Conservation (phyloP, 2,329 filamentous ascomycete species). For the Alternaria ventricosa region DNA sequence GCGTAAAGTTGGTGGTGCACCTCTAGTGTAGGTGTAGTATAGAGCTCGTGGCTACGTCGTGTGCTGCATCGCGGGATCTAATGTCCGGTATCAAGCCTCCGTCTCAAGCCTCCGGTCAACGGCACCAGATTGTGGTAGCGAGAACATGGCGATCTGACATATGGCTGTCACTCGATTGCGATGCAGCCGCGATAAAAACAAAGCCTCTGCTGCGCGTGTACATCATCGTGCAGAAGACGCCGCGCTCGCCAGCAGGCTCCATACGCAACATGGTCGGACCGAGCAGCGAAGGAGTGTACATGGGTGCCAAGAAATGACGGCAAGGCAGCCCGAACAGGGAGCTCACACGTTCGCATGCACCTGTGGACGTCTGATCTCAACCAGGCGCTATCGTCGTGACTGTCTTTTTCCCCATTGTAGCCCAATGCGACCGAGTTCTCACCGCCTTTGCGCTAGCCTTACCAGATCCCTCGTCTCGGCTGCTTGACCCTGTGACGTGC, state of each 20-base stretch:
- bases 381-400: slow-evolving; percentile 26
- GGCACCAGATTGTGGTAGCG: background rate
- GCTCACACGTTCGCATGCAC: slow-evolving; percentile 22
- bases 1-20: background rate
- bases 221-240: slow-evolving; percentile 17
- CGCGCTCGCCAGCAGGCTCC: background rate
- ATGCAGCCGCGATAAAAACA: background rate
- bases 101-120: background rate
- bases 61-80: background rate
- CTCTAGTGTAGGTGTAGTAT: background rate
- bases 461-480: slow-evolving; percentile 23
- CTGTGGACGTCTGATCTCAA: slow-evolving; percentile 32
- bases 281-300: slow-evolving; percentile 3
- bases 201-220: background rate
- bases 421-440: slow-evolving; percentile 44
- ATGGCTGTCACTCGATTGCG: background rate
- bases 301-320: slow-evolving; percentile 6
- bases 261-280: slow-evolving; percentile 11
- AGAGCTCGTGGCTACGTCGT: background rate
- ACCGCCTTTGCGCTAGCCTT: slow-evolving; percentile 36
- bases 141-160: background rate
- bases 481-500: slow-evolving; percentile 44
- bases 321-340: slow-evolving; percentile 18
- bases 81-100: background rate
- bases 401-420: slow-evolving; percentile 27